Evolutionary conservation across 192 early-diverging fungal species (phyloP).

Genomic region (Coemansia sp.): DNA sequence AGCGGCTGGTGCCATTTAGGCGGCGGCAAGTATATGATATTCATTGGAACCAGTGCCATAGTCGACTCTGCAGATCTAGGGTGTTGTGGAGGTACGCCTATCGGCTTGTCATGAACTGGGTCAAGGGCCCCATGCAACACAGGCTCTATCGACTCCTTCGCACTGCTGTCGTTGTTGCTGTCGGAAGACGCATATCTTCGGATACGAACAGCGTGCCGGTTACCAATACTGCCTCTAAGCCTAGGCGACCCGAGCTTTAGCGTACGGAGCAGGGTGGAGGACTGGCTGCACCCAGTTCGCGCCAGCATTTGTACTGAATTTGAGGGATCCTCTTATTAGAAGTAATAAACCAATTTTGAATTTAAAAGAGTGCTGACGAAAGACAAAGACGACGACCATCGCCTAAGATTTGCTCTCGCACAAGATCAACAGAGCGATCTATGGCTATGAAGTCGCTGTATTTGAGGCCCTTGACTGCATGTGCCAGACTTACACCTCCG

Average conservation of each 20-base stretch:
- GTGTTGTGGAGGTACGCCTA: slow-evolving; percentile 7
- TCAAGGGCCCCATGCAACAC: slow-evolving; percentile 25
- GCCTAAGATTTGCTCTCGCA: no score
- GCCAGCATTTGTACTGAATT: slow-evolving; percentile 2
- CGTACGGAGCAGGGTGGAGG: neutral
- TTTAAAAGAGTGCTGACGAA: neutral
- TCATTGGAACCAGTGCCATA: slow-evolving; percentile 45
- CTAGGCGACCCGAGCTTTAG: neutral
- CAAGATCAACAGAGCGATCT: no score
- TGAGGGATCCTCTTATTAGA: neutral
- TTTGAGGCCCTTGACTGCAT: no score
- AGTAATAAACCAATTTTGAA: no score
- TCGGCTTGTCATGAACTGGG: slow-evolving; percentile 17
- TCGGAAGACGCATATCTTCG: neutral
- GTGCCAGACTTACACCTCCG: no score
- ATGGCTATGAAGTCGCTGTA: no score
- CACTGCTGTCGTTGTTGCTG: slow-evolving; percentile 1
- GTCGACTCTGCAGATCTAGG: neutral
- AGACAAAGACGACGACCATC: no score
- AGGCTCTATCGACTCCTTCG: slow-evolving; percentile 29
- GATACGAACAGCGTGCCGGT: neutral
- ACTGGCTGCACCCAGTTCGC: neutral
- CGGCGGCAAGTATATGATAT: slow-evolving; percentile 48
- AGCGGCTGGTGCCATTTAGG: slow-evolving; percentile 50
- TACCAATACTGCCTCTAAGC: neutral